Conservation (phyloP, 495 filamentous ascomycete genomes). For the Terfezia claveryi region DNA sequence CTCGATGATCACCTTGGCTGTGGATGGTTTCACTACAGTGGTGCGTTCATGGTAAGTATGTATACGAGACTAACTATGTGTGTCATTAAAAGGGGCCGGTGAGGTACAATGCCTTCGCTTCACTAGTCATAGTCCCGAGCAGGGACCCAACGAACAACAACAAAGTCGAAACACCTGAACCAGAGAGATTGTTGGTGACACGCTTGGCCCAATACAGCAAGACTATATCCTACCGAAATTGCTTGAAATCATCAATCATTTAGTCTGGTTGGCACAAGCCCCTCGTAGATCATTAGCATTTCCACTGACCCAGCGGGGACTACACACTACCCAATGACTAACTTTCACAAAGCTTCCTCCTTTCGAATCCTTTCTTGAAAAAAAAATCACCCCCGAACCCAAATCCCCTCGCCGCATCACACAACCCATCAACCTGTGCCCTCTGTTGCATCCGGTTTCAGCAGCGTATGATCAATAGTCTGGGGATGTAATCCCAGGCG, state of each 20-base stretch:
- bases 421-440: slow-evolving; percentile 38
- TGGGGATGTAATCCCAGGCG: slow-evolving; percentile 4
- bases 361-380: background rate
- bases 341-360: background rate
- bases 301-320: too few relatives aligned
- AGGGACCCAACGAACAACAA: slow-evolving; percentile 48
- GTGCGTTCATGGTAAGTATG: too few relatives aligned
- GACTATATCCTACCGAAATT: slow-evolving; percentile 8
- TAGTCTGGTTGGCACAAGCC: too few relatives aligned
- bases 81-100: background rate
- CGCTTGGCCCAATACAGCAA: slow-evolving; percentile 27
- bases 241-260: background rate
- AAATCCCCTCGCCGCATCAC: slow-evolving; percentile 35
- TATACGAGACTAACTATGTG: too few relatives aligned
- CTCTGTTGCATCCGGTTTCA: slow-evolving; percentile 31
- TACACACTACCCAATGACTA: too few relatives aligned
- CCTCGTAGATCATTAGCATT: too few relatives aligned
- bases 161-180: slow-evolving; percentile 30
- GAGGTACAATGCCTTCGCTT: slow-evolving; percentile 28
- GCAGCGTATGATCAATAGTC: slow-evolving; percentile 43
- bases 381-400: slow-evolving; percentile 25
- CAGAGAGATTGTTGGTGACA: slow-evolving; percentile 30
- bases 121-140: slow-evolving; percentile 34
- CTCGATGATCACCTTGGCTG: slow-evolving; percentile 49
- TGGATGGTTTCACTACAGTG: slow-evolving; percentile 28